Conservation (phyloP, 495 filamentous ascomycete species). For the Podospora comata region DNA sequence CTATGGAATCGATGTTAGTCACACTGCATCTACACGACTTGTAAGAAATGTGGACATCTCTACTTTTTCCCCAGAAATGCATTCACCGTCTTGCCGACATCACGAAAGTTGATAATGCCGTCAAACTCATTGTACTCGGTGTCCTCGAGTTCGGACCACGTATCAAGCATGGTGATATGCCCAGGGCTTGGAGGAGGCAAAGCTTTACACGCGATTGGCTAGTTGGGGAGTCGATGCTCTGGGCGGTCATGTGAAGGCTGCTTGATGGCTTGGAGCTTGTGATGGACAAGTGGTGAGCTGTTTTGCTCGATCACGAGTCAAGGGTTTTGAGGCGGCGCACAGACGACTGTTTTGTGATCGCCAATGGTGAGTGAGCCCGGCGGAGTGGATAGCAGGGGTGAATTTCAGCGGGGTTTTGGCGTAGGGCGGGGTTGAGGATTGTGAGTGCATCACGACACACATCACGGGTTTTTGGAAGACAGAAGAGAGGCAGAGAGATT, state of each 20-base stretch:
- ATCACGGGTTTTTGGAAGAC: neutral
- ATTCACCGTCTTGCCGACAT: constrained; percentile 76
- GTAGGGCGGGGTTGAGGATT: neutral
- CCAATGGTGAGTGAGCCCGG: neutral
- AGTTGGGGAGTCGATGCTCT: neutral
- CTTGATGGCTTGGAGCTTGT: neutral
- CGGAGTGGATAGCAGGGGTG: constrained; percentile 9
- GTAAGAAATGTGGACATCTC: constrained; percentile 3
- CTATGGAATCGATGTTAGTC: constrained; percentile 33
- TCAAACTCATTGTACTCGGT: constrained; percentile 43
- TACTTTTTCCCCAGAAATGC: constrained; percentile 52
- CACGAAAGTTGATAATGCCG: constrained; percentile 77
- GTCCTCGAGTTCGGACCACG: neutral
- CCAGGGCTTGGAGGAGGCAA: too few species aligned
- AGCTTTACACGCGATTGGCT: neutral
- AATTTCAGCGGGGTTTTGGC: neutral
- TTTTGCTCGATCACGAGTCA: constrained; percentile 9
- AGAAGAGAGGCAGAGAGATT: neutral
- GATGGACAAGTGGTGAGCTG: neutral
- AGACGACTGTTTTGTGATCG: neutral
- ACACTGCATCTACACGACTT: neutral
- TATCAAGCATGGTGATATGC: neutral
- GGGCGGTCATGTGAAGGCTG: neutral
- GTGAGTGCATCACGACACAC: neutral
- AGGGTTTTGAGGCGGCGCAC: neutral